phyloP scores from a whole-genome alignment of 83 land plant species.

The Picea engelmannii region DNA sequence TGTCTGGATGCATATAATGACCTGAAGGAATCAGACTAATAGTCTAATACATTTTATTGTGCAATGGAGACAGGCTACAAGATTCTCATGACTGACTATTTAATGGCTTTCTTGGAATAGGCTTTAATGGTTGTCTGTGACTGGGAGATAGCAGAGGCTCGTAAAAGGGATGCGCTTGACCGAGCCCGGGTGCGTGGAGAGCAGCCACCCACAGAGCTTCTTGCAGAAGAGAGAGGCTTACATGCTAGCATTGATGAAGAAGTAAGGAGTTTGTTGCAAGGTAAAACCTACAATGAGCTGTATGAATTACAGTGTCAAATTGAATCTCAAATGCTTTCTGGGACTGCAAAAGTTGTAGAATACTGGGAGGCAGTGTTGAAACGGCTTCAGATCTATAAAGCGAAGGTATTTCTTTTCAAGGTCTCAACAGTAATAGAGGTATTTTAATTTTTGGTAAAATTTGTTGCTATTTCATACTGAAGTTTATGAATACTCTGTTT shows the following conservation, averaged over 20 bases:
- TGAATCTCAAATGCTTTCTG: slow-evolving; percentile 88
- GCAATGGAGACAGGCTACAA: not conserved
- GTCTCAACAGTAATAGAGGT: not conserved
- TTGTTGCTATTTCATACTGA: too few relatives aligned
- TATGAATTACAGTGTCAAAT: slow-evolving; percentile 58
- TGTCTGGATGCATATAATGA: not conserved
- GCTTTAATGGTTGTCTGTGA: slow-evolving; percentile 94
- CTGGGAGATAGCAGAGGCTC: slow-evolving; percentile 92
- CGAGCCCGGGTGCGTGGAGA: slow-evolving; percentile 98
- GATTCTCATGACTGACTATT: slow-evolving; percentile 2
- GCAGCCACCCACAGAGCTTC: slow-evolving; percentile 89
- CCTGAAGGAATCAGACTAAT: not conserved
- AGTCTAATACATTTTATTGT: not conserved
- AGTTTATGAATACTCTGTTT: not conserved
- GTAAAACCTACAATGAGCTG: slow-evolving; percentile 63
- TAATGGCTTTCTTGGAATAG: slow-evolving; percentile 31
- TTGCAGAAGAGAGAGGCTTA: slow-evolving; percentile 92
- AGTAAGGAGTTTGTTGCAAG: slow-evolving; percentile 77
- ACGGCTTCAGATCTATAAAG: slow-evolving; percentile 91
- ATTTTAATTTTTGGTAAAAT: not conserved
- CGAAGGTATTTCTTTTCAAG: slow-evolving; percentile 58
- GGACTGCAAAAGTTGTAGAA: slow-evolving; percentile 94
- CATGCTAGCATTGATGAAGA: slow-evolving; percentile 93
- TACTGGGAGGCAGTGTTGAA: slow-evolving; percentile 97
- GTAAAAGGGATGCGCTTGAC: slow-evolving; percentile 92